These are phyloP conservation scores for Leccinum variicolor DNA, from an alignment of 768 basidiomycete genomes.

Conservation along the genomic window DNA sequence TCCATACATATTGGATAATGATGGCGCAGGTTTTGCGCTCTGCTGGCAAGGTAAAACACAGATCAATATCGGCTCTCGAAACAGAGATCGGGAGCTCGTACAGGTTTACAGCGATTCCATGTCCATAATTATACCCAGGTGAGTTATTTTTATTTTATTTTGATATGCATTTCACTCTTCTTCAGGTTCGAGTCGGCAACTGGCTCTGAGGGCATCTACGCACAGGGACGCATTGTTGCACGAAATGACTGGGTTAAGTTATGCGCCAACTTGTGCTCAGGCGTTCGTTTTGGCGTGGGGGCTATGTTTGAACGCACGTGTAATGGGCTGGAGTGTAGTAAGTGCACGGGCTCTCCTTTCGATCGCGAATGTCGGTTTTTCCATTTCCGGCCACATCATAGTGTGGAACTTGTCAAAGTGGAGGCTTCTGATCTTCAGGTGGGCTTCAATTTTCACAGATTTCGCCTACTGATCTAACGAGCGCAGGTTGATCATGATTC, in stretches of 20 bases:
- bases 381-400: conserved; percentile 76
- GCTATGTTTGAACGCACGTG: conserved; percentile 82
- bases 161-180: conserved; percentile 1
- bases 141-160: conserved; percentile 27
- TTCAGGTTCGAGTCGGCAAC: conserved; percentile 20
- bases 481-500: conserved; percentile 59
- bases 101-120: conserved; percentile 81
- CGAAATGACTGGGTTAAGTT: conserved; percentile 55
- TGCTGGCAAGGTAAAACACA: conserved; percentile 78
- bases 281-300: conserved; percentile 85
- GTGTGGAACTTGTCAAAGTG: conserved; percentile 59
- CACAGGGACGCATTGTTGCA: conserved; percentile 19
- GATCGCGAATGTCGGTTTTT: conserved; percentile 79
- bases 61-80: conserved; percentile 65
- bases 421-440: conserved; percentile 46
- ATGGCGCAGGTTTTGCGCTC: conserved; percentile 84
- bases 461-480: background rate
- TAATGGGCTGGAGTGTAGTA: conserved; percentile 53
- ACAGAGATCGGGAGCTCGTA: conserved; percentile 71
- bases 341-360: conserved; percentile 59
- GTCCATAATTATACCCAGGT: conserved; percentile 85
- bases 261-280: conserved; percentile 79
- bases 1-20: conserved; percentile 65
- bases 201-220: conserved; percentile 9
- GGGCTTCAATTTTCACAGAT: conserved; percentile 6